Conservation (phyloP, 495 filamentous ascomycete species). For the Xylaria curta region DNA sequence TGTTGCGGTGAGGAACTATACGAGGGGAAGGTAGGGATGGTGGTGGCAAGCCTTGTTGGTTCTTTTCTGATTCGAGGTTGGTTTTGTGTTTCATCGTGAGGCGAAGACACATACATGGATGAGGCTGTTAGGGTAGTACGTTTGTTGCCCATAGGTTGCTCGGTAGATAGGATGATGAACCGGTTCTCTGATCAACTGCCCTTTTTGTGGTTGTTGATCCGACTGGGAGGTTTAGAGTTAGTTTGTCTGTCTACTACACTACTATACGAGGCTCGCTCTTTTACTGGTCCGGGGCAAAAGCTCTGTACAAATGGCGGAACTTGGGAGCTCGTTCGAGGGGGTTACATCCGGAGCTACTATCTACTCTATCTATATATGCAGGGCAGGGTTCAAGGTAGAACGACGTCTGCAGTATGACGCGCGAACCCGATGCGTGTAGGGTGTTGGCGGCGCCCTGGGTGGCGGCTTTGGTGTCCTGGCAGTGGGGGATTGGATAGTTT, state of each 20-base stretch:
- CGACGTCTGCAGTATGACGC: neutral
- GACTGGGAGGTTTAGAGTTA: neutral
- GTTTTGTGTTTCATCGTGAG: neutral
- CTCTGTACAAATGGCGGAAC: neutral
- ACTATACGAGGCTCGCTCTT: neutral
- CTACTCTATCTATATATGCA: no score
- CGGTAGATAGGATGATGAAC: neutral
- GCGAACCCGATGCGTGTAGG: slow-evolving; percentile 17
- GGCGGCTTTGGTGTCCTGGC: slow-evolving; percentile 15
- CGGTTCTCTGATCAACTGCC: neutral
- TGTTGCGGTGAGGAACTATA: neutral
- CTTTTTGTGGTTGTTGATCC: neutral
- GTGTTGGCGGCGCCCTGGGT: slow-evolving; percentile 8
- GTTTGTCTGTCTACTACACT: neutral
- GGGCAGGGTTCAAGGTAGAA: neutral
- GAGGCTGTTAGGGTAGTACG: neutral
- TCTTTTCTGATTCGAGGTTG: no score
- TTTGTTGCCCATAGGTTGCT: neutral
- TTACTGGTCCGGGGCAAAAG: neutral
- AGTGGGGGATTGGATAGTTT: slow-evolving; percentile 1
- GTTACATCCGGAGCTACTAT: neutral
- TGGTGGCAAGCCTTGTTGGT: neutral
- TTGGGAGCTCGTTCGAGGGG: neutral
- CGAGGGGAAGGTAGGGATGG: neutral
- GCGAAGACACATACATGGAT: neutral